Conservation (phyloP, 2,329 filamentous ascomycete genomes). For the Fusarium abutilonis region DNA sequence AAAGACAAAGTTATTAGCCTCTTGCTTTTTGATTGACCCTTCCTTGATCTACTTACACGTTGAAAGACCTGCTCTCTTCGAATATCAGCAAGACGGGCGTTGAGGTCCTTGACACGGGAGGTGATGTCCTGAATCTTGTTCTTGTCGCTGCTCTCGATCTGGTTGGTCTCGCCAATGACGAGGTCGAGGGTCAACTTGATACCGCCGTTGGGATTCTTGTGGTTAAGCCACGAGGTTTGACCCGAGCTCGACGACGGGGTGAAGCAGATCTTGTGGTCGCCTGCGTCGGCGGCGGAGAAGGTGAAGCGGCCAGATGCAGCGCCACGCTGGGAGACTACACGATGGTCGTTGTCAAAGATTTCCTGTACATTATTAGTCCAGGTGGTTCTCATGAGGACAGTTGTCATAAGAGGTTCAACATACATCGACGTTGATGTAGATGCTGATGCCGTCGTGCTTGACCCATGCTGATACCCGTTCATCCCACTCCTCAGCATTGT, state of each 20-base stretch:
- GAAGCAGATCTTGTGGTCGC: conserved; percentile 96
- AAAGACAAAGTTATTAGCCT: conserved; percentile 18
- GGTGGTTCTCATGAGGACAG: background rate
- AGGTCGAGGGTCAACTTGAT: conserved; percentile 89
- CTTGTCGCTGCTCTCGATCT: conserved; percentile 95
- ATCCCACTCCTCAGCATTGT: conserved; percentile 86
- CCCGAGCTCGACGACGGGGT: conserved; percentile 79
- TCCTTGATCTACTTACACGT: conserved; percentile 66
- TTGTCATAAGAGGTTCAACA: conserved; percentile 42
- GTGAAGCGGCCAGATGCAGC: conserved; percentile 84
- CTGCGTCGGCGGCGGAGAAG: conserved; percentile 93
- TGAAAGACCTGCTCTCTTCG: conserved; percentile 96
- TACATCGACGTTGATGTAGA: conserved; percentile 91
- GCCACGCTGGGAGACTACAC: conserved; percentile 88
- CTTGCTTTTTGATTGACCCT: background rate
- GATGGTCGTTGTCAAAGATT: conserved; percentile 97
- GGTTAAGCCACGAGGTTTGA: conserved; percentile 76
- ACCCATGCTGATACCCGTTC: conserved; percentile 73
- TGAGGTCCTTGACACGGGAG: conserved; percentile 87
- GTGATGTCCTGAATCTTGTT: conserved; percentile 90
- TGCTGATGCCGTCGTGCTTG: conserved; percentile 78
- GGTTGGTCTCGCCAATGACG: conserved; percentile 91
- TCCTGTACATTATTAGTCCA: conserved; percentile 64
- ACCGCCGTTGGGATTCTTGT: conserved; percentile 72
- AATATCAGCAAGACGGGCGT: conserved; percentile 86